Percentiles rank a stretch among this genome's conserved stretches.
Conservation (phyloP, 2,329 filamentous ascomycete genomes). For the Sclerotinia glacialis region DNA sequence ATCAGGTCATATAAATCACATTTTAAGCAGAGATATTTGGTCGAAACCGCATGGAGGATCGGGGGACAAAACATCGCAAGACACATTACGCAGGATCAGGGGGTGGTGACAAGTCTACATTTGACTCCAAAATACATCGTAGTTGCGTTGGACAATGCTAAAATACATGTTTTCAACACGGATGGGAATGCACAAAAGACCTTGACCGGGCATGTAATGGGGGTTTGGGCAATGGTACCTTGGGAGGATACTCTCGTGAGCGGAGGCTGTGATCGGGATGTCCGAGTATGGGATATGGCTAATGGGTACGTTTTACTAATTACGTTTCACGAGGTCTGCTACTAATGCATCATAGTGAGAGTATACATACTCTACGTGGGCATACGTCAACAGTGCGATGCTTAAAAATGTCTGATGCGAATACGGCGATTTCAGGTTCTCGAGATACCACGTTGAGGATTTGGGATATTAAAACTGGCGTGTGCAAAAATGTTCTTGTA, state of each 20-base stretch:
- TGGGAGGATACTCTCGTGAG: constrained; percentile 95
- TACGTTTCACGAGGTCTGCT: constrained; percentile 34
- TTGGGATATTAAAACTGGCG: constrained; percentile 87
- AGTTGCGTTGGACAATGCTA: constrained; percentile 94
- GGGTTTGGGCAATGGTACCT: constrained; percentile 98
- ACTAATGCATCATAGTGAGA: constrained; percentile 51
- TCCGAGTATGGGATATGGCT: constrained; percentile 93
- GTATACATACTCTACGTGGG: constrained; percentile 80
- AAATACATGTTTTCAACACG: constrained; percentile 96
- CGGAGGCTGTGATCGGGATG: constrained; percentile 93
- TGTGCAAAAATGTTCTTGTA: constrained; percentile 87
- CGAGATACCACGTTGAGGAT: constrained; percentile 91
- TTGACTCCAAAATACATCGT: constrained; percentile 96
- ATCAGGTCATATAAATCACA: constrained; percentile 88
- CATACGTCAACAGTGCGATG: constrained; percentile 97
- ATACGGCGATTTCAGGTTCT: constrained; percentile 93
- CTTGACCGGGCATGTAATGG: constrained; percentile 94
- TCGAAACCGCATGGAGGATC: constrained; percentile 94
- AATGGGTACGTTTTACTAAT: constrained; percentile 66
- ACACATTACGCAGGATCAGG: constrained; percentile 93
- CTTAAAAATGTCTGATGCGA: constrained; percentile 93
- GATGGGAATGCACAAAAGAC: constrained; percentile 85
- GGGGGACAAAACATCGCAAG: constrained; percentile 80
- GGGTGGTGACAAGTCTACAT: constrained; percentile 93
- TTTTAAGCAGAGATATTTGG: constrained; percentile 96